A percentile compares a stretch with the other conserved stretches of the same genome.
These are phyloP conservation scores for Dunaliella primolecta DNA, from an alignment of 139 green algal species.

Conservation along the genomic window DNA sequence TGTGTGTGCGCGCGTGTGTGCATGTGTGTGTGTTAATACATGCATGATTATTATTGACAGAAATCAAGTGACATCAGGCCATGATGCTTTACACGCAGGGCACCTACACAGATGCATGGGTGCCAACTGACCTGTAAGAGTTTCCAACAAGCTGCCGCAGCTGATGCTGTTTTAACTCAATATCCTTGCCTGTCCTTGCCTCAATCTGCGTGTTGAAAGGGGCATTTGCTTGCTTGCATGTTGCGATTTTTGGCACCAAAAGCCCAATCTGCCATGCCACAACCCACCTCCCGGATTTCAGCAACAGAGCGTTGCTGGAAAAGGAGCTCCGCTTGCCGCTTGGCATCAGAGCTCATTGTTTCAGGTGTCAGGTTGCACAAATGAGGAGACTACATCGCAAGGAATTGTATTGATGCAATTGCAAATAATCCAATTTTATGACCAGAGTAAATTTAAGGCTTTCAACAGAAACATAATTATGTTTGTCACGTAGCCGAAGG, in stretches of 20 bases:
- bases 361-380: too few species aligned
- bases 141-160: slow-evolving; percentile 91
- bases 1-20: background rate
- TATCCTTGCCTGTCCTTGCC: slow-evolving; percentile 60
- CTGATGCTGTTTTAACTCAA: slow-evolving; percentile 92
- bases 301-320: slow-evolving; percentile 77
- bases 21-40: background rate
- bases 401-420: too few species aligned
- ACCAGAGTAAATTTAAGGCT: too few species aligned
- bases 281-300: slow-evolving; percentile 84
- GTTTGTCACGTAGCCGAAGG: too few species aligned
- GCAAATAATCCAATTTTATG: too few species aligned
- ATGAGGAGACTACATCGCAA: too few species aligned
- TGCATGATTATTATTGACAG: background rate
- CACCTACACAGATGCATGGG: background rate
- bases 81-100: too few species aligned
- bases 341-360: slow-evolving; percentile 31
- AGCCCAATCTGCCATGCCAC: too few species aligned
- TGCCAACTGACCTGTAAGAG: slow-evolving; percentile 68
- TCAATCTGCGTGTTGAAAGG: slow-evolving; percentile 14
- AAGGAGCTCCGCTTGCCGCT: slow-evolving; percentile 61
- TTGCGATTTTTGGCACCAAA: slow-evolving; percentile 72
- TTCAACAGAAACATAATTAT: too few species aligned
- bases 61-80: too few species aligned
- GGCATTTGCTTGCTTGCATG: slow-evolving; percentile 46